phyloP scores from a whole-genome alignment of 306 rosid genomes.

The Oxytropis ochrocephala region DNA sequence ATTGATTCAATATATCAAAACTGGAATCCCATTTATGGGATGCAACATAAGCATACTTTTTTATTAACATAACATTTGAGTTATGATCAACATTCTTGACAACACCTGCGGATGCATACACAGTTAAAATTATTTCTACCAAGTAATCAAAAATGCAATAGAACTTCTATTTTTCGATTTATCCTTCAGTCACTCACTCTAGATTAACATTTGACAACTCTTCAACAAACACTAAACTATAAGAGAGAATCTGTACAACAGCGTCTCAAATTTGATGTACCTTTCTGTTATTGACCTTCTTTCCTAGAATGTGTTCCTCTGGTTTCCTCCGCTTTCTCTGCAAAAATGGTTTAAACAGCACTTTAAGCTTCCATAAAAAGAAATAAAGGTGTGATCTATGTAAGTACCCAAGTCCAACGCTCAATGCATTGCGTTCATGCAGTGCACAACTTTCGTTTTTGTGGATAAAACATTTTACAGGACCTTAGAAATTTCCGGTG shows the following conservation, averaged over 20 bases:
- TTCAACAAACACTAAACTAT: conserved; percentile 4
- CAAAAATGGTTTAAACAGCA: conserved; percentile 27
- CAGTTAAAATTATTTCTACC: neutral
- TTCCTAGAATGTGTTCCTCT: conserved; percentile 66
- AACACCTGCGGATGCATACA: neutral
- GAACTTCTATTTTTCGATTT: neutral
- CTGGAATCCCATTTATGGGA: conserved; percentile 27
- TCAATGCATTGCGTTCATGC: neutral
- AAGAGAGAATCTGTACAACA: neutral
- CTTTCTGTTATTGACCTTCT: conserved; percentile 72
- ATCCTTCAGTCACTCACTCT: neutral
- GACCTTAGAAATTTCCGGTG: neutral
- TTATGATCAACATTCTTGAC: conserved; percentile 12
- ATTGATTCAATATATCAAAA: conserved; percentile 42
- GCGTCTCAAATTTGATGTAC: conserved; percentile 39
- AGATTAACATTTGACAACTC: conserved; percentile 1
- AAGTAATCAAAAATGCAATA: neutral
- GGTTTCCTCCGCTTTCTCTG: conserved; percentile 95
- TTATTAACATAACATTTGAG: conserved; percentile 5
- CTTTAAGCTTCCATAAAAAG: conserved; percentile 26
- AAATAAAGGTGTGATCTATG: neutral
- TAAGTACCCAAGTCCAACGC: neutral
- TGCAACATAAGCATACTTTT: conserved; percentile 19
- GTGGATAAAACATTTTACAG: neutral
- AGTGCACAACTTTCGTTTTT: neutral